Evolutionary conservation across 306 rosid species (phyloP), one percentile per base, ranked within the genome.

Genomic region (Vicia villosa): DNA sequence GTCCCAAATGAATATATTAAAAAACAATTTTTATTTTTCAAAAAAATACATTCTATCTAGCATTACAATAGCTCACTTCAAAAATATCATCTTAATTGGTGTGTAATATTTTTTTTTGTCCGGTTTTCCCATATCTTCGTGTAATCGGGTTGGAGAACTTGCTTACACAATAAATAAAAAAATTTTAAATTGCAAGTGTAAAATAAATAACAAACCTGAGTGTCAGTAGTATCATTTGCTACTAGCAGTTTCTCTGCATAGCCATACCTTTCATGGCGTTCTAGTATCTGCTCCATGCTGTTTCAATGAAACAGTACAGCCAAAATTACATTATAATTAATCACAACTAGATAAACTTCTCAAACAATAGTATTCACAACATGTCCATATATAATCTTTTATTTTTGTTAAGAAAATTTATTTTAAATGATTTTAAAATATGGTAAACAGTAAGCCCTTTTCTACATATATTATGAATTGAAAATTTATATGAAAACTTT

Each of bases 201-300:
- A n/a, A n/a, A n/a, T n/a, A n/a, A n/a, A n/a, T n/a, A n/a, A n/a
- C n/a, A 63, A 63, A 85, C 95, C 91, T 86, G 86, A 3, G 86
- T 32, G 60, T 82, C 88, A 46, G 81, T 61, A 72, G 83, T 50
- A 68, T 86, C 80, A 70, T 83, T 71, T 67, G 51, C 80, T 0
- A 12, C 66, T 13, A 80, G 80, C 58, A 81, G 91, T 47, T 74
- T 86, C 51, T 86, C 96, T 20, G 88, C 80, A 15, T 74, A 87
- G 5, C 86, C 81, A 78, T 87, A 89, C 76, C 95, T 82, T 69
- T 89, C 98, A 38, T 89, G 88, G 68, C 96, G 95, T 57, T 92
- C 98, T 30, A 92, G 92, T 56, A 87, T 89, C 78, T 80, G 84
- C 84, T 89, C 98, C 98, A 92, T 92, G 85, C 92, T 89, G 84